Evolutionary conservation across 2,329 filamentous ascomycete genomes (phyloP).

Genomic region (Colletotrichum sp.): DNA sequence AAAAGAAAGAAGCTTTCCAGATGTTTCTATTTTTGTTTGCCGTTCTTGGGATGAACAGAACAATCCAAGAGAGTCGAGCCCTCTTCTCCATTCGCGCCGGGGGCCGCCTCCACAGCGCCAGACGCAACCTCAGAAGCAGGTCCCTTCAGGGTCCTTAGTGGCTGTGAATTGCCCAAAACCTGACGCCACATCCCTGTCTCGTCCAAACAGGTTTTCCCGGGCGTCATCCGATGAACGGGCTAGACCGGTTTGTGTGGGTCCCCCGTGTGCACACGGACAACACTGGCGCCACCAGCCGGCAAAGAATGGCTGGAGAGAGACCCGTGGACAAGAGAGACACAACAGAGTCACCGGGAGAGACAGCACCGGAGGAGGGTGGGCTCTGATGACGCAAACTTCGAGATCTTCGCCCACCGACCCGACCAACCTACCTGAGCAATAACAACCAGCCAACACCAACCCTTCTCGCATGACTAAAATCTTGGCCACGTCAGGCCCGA

Average conservation of each 20-base stretch:
- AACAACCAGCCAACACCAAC: background rate
- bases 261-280: background rate
- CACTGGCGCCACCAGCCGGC: background rate
- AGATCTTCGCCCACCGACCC: background rate
- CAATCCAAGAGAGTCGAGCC: background rate
- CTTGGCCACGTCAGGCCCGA: slow-evolving; percentile 18
- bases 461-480: slow-evolving; percentile 9
- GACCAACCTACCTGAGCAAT: background rate
- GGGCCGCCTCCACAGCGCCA: background rate
- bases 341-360: background rate
- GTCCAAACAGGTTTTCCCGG: slow-evolving; percentile 12
- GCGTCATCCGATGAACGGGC: slow-evolving; percentile 9
- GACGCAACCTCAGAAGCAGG: background rate
- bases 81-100: background rate
- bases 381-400: slow-evolving; percentile 19
- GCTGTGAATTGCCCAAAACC: background rate
- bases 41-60: background rate
- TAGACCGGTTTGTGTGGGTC: background rate
- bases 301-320: background rate
- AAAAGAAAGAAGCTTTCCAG: background rate
- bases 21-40: background rate
- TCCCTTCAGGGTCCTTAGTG: slow-evolving; percentile 16
- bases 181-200: slow-evolving; percentile 3
- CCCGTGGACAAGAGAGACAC: background rate
- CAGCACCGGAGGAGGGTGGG: background rate